Evolutionary conservation across 352 stramenopile genomes (phyloP).

Genomic region (Pythium vanterpoolii): DNA sequence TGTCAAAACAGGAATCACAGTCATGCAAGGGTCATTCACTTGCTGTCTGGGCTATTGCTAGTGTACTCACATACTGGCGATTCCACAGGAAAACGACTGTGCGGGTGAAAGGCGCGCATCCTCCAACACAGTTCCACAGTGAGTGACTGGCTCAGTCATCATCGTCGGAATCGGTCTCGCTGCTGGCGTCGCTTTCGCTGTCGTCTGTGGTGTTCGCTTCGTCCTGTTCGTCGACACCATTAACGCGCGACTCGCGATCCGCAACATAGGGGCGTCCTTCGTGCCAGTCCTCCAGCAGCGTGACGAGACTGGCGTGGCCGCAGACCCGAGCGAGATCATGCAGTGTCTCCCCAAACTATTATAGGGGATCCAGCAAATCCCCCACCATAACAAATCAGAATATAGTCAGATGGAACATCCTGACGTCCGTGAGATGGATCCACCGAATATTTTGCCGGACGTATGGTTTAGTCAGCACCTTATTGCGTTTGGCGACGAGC

Average conservation of each 20-base stretch:
- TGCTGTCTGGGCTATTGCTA: no score
- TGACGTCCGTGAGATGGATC: background rate
- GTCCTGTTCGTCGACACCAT: background rate
- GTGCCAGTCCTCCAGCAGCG: constrained; percentile 24
- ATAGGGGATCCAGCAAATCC: background rate
- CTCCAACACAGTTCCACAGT: no score
- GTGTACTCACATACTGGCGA: no score
- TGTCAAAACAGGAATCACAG: no score
- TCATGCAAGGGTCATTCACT: no score
- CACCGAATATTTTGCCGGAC: no score
- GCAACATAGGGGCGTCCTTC: constrained; percentile 10
- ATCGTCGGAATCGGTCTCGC: background rate
- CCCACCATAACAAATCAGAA: background rate
- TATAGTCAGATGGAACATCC: no score
- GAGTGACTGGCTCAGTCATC: background rate
- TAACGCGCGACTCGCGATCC: constrained; percentile 12
- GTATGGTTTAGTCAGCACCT: no score
- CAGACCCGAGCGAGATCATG: constrained; percentile 45
- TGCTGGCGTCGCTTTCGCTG: constrained; percentile 11
- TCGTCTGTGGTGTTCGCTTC: constrained; percentile 11
- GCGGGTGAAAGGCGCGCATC: no score
- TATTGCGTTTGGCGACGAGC: constrained; percentile 56
- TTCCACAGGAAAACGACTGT: no score
- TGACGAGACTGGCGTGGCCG: constrained; percentile 8
- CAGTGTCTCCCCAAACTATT: constrained; percentile 45